Conservation (phyloP, 1,284 basidiomycete genomes). For the Xerocomus amazonicus region DNA sequence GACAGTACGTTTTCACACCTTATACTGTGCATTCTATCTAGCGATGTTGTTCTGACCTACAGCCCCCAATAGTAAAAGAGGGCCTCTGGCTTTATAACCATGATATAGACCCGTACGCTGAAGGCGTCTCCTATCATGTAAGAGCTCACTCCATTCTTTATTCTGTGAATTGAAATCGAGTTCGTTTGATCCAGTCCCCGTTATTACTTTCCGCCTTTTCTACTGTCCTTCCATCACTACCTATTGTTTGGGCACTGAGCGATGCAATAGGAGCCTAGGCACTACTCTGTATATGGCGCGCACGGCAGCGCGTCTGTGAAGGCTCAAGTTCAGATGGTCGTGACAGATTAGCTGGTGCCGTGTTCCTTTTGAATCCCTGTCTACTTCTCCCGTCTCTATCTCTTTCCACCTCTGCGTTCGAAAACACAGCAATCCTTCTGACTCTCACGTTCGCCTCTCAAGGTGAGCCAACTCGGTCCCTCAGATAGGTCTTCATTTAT, state of each 20-base stretch:
- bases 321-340: slow-evolving; percentile 40
- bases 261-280: slow-evolving; percentile 69
- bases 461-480: slow-evolving; percentile 41
- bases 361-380: slow-evolving; percentile 88
- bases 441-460: slow-evolving; percentile 70
- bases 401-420: slow-evolving; percentile 75
- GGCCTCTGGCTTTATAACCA: slow-evolving; percentile 75
- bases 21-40: background rate
- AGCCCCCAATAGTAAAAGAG: slow-evolving; percentile 67
- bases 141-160: slow-evolving; percentile 21
- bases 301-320: slow-evolving; percentile 45
- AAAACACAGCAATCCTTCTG: slow-evolving; percentile 68
- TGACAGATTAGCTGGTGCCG: slow-evolving; percentile 55
- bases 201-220: slow-evolving; percentile 77
- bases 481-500: background rate
- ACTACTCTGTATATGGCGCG: slow-evolving; percentile 64
- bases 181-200: slow-evolving; percentile 58
- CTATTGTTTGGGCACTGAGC: slow-evolving; percentile 65
- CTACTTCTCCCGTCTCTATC: slow-evolving; percentile 75
- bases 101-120: slow-evolving; percentile 80
- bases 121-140: slow-evolving; percentile 83
- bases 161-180: background rate
- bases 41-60: background rate
- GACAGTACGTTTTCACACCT: slow-evolving; percentile 21
- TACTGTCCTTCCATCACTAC: slow-evolving; percentile 56